Percentiles rank a stretch among this genome's conserved stretches.
Conservation (phyloP, 352 stramenopile species). For the Globisporangium camurandrum region DNA sequence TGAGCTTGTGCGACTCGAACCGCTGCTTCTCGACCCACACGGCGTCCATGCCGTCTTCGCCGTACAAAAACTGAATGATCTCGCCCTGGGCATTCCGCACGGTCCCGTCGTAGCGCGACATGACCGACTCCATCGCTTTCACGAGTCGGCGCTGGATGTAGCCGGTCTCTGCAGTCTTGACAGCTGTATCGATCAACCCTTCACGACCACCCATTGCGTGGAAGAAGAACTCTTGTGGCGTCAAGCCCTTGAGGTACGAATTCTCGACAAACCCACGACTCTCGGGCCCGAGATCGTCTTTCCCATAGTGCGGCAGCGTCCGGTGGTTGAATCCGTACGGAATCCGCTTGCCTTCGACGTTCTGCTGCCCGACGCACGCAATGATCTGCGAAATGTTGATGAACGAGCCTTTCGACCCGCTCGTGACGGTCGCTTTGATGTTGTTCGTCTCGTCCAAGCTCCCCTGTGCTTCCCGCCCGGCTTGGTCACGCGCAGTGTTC, state of each 20-base stretch:
- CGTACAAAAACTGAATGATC: conserved; percentile 87
- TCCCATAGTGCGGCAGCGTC: conserved; percentile 94
- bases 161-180: conserved; percentile 99
- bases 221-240: conserved; percentile 98
- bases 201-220: conserved; percentile 99
- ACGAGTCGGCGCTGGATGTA: conserved; percentile 99
- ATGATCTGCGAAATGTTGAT: conserved; percentile 99
- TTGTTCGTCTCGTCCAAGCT: conserved; percentile 96
- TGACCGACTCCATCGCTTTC: conserved; percentile 99
- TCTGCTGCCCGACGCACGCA: conserved; percentile 98
- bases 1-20: conserved; percentile 86
- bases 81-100: conserved; percentile 92
- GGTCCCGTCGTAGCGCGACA: conserved; percentile 98
- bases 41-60: conserved; percentile 99
- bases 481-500: conserved; percentile 83
- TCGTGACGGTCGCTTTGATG: conserved; percentile 98
- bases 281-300: conserved; percentile 97
- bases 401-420: conserved; percentile 98
- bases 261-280: conserved; percentile 99
- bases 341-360: conserved; percentile 98
- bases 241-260: conserved; percentile 96
- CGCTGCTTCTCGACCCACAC: conserved; percentile 99
- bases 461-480: conserved; percentile 72
- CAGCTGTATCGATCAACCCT: conserved; percentile 99
- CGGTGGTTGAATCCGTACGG: conserved; percentile 92